phyloP scores from a whole-genome alignment of 2,329 filamentous ascomycete species.

The Paramyrothecium roridum region DNA sequence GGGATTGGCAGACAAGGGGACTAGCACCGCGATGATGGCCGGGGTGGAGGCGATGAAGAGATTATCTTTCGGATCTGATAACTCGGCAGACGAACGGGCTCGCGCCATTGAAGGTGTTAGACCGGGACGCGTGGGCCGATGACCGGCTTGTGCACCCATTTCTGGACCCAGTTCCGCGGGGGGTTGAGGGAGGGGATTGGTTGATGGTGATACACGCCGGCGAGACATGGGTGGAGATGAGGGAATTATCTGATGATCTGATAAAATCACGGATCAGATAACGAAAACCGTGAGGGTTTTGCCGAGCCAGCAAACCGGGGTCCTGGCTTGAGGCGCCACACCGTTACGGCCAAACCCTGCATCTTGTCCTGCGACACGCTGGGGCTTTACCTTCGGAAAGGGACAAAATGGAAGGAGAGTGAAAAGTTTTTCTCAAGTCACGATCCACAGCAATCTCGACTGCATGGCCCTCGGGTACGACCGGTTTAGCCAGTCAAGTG shows the following conservation, averaged over 20 bases:
- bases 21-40: background rate
- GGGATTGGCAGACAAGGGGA: background rate
- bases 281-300: constrained; percentile 11
- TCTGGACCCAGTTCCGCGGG: background rate
- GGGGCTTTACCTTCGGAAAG: background rate
- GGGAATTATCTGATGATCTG: constrained; percentile 54
- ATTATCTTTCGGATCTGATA: background rate
- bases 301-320: background rate
- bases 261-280: constrained; percentile 44
- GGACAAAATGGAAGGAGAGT: background rate
- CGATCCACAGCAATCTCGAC: background rate
- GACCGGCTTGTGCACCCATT: background rate
- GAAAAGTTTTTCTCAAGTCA: background rate
- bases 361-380: background rate
- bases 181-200: background rate
- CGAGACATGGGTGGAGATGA: constrained; percentile 27
- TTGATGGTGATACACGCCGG: background rate
- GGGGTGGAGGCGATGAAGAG: background rate
- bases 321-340: background rate
- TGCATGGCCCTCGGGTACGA: background rate
- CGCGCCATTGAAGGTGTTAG: background rate
- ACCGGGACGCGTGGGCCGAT: background rate
- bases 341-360: background rate
- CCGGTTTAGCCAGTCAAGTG: background rate
- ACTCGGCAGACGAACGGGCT: background rate